Percentiles rank a stretch among this genome's conserved stretches.
Evolutionary conservation across 2,329 filamentous ascomycete genomes (phyloP).

Genomic region (Fusarium paranaense): DNA sequence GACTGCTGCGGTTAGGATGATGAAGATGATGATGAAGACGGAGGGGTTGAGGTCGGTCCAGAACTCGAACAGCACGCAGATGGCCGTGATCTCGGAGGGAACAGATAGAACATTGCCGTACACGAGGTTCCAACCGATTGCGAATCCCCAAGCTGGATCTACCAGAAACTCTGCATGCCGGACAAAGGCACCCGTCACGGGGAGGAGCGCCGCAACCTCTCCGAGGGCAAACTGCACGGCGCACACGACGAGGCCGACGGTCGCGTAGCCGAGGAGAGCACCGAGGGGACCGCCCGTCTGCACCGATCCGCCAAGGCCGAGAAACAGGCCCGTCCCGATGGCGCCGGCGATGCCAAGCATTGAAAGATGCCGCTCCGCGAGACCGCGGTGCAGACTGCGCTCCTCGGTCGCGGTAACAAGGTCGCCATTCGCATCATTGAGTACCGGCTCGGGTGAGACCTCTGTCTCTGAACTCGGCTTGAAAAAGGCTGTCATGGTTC

Average conservation of each 20-base stretch:
- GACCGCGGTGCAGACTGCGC: constrained; percentile 39
- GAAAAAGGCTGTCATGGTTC: constrained; percentile 29
- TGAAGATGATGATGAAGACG: constrained; percentile 43
- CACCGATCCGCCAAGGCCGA: constrained; percentile 57
- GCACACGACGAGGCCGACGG: constrained; percentile 59
- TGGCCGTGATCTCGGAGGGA: constrained; percentile 62
- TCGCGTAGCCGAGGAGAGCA: constrained; percentile 59
- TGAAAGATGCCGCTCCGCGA: constrained; percentile 56
- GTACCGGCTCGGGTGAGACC: not conserved
- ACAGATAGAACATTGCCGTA: constrained; percentile 63
- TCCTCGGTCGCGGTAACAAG: constrained; percentile 41
- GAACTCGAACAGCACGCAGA: constrained; percentile 53
- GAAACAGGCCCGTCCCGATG: constrained; percentile 56
- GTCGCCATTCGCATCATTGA: constrained; percentile 21
- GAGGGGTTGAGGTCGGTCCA: constrained; percentile 50
- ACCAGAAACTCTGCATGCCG: constrained; percentile 63
- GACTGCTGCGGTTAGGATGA: constrained; percentile 37
- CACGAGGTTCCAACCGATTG: constrained; percentile 63
- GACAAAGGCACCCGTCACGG: constrained; percentile 62
- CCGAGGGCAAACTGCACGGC: constrained; percentile 63
- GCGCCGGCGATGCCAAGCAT: constrained; percentile 66
- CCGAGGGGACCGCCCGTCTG: constrained; percentile 51
- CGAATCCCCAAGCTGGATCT: constrained; percentile 67
- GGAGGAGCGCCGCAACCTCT: constrained; percentile 60
- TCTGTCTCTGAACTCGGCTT: constrained; percentile 15